phyloP scores from a whole-genome alignment of 2,329 filamentous ascomycete species.

The Phaeomoniella chlamydospora region DNA sequence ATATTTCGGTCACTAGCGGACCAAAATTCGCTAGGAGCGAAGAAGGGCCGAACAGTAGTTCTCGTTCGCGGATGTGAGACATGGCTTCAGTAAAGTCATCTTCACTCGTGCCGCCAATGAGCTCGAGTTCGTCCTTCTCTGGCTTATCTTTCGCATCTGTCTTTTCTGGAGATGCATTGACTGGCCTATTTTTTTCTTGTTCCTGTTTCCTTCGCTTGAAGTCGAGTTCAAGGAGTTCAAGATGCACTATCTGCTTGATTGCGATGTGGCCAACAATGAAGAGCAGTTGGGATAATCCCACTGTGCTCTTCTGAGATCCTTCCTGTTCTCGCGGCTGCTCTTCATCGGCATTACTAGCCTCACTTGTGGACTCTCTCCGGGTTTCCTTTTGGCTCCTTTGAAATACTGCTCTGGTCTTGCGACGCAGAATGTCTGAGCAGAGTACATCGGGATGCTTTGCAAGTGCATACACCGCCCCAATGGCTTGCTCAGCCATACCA shows the following conservation, averaged over 20 bases:
- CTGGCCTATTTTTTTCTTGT: conserved; percentile 54
- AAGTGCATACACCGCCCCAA: conserved; percentile 85
- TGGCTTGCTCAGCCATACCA: conserved; percentile 88
- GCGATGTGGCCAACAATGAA: conserved; percentile 95
- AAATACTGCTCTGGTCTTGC: conserved; percentile 76
- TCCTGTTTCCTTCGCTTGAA: conserved; percentile 94
- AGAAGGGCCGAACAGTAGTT: conserved; percentile 67
- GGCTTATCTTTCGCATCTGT: conserved; percentile 30
- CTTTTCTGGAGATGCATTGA: conserved; percentile 20
- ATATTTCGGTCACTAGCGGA: conserved; percentile 82
- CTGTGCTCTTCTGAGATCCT: conserved; percentile 46
- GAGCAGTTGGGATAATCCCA: conserved; percentile 74
- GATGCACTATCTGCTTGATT: conserved; percentile 96
- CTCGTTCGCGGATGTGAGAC: conserved; percentile 68
- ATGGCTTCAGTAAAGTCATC: conserved; percentile 86
- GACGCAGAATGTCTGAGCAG: conserved; percentile 77
- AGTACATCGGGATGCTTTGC: conserved; percentile 89
- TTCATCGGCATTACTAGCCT: conserved; percentile 17
- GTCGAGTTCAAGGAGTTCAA: conserved; percentile 93
- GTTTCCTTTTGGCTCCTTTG: conserved; percentile 34
- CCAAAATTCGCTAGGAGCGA: conserved; percentile 85
- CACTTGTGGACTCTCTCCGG: conserved; percentile 14
- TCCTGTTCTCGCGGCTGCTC: conserved; percentile 19
- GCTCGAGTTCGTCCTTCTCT: conserved; percentile 71
- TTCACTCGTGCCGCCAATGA: conserved; percentile 92